Base-by-base conservation (phyloP, 148 eudicot species). In the Beta vulgaris region DNA sequence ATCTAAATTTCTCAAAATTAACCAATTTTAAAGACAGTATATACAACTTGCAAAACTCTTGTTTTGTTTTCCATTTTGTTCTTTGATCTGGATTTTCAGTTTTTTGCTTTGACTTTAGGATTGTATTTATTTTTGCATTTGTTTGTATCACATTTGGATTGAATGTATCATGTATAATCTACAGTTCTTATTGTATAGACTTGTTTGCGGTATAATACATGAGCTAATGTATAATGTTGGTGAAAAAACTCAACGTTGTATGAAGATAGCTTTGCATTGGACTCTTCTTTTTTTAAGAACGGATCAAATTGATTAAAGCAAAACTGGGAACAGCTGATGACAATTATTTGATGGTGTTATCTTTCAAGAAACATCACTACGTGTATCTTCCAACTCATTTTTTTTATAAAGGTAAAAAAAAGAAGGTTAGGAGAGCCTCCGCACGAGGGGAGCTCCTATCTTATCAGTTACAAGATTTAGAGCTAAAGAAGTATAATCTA, bases 1-100 rank as follows among this genome's bases (percentile, higher is more conserved):
- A 0, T 77, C 86, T 18, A 74, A 82, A 35, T 78, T 82, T 82
- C 77, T 88, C 32, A 86, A 79, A 79, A 76, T 86, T 55, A 84
- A 86, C 80, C 62, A 82, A 21, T 46, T 79, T 76, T 71, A 67
- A 42, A 3, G 9, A 26, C 6, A 46, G 46, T 73, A 42, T 37
- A 19, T 23, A 49, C 4, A 34, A n/a, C 15, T n/a, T 19, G 16
- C 11, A 54, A n/a, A 55, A n/a, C n/a, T 72, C 23, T 72, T 25
- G 57, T 6, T 23, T 43, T 43, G 19, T 11, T 15, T 62, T n/a
- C 6, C 4, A 29, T 36, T 18, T 21, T 64, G 6, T 37, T 7
- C 7, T 14, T 19, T 64, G 32, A 23, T 26, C 32, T 57, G 61
- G 31, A 32, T 26, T 57, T 15, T 57, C 26, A n/a, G 26, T 57